Evolutionary conservation across 2,329 filamentous ascomycete species (phyloP), one percentile per base, ranked within the genome.

Genomic region (Fusarium musae): DNA sequence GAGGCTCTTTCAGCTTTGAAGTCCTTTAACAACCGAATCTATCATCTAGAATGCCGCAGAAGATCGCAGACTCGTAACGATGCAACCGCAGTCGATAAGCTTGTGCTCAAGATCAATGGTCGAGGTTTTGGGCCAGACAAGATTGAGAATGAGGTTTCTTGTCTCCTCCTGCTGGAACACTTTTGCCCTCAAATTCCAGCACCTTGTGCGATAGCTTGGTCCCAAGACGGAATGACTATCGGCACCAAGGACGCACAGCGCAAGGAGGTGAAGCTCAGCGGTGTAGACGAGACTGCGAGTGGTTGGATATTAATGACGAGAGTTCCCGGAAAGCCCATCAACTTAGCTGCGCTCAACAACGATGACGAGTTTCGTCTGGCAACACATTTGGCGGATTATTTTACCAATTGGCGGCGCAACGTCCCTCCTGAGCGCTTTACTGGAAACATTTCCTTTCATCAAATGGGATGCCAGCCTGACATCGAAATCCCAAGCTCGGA

Each of bases 71-170:
- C 0, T 3, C 8, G 19, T 11, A 5, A 1, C 1, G 1, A 32
- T 1, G 11, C 2, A n/a, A 1, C 26, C 0, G 26, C n/a, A 12
- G 26, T 23, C 9, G 3, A 42, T 23, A 13, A 56, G 2, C 23
- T 69, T 16, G 50, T 69, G 4, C 36, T 70, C 4, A 69, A 71
- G 37, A 34, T 71, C 50, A 71, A 62, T n/a, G 68, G 68, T 11
- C 52, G 60, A 5, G 56, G 36, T 7, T 71, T 65, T 36, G 52
- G 53, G 5, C 9, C 58, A 1, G 56, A 61, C 8, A 71, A 69
- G 3, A 47, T 65, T 1, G 40, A 69, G 17, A 69, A 69, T 12
- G 68, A 70, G 26, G 56, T 70, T 9, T 42, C 65, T 19, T 71
- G 56, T 34, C 11, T 71, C 8, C 34, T 13, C 2, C 36, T 71